phyloP scores from a whole-genome alignment of 176 grass and related monocot genomes.

The Ampelocalamus luodianensis region DNA sequence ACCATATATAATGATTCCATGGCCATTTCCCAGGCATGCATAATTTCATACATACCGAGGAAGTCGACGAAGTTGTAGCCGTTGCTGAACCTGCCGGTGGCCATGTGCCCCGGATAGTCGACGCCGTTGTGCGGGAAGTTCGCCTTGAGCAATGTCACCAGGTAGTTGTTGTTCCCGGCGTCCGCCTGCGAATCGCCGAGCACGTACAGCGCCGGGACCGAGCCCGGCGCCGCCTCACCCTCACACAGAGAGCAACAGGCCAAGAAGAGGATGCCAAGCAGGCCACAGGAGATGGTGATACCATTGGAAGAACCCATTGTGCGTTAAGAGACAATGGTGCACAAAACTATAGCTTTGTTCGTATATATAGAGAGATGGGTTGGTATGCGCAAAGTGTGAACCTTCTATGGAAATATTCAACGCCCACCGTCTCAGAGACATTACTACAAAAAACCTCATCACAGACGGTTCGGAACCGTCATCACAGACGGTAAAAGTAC shows the following conservation, averaged over 20 bases:
- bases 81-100: constrained; percentile 80
- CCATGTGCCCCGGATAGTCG: constrained; percentile 53
- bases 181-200: constrained; percentile 81
- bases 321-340: neutral
- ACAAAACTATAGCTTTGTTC: neutral
- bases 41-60: constrained; percentile 42
- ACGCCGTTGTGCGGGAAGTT: constrained; percentile 69
- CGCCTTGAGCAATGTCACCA: constrained; percentile 53
- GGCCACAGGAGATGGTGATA: neutral
- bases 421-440: no score
- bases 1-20: neutral
- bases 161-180: constrained; percentile 72
- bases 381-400: no score
- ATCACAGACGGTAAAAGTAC: no score
- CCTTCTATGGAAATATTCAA: no score
- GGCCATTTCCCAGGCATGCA: neutral
- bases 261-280: neutral
- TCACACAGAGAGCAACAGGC: neutral
- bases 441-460: no score
- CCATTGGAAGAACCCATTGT: neutral
- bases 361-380: neutral
- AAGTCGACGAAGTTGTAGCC: constrained; percentile 74
- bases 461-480: no score
- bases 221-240: neutral
- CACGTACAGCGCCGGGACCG: constrained; percentile 61